Evolutionary conservation across 371 early-diverging fungal genomes (phyloP).

Genomic region (Mortierella sp.): DNA sequence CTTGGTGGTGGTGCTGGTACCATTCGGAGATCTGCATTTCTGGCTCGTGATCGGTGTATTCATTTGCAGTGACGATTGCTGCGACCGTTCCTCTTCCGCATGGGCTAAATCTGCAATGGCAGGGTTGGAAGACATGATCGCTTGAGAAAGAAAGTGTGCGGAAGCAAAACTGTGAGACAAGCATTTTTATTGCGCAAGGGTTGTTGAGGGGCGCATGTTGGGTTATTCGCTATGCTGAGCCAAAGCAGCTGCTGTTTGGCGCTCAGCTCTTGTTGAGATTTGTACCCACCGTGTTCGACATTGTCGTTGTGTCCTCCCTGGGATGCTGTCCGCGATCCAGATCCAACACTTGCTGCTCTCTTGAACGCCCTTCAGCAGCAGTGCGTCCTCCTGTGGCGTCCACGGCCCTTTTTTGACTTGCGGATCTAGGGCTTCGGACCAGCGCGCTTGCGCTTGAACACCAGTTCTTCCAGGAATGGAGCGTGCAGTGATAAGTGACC

Average conservation of each 20-base stretch:
- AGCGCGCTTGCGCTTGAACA: conserved; percentile 80
- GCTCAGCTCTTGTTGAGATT: conserved; percentile 11
- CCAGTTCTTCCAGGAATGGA: conserved; percentile 70
- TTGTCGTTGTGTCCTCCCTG: conserved; percentile 78
- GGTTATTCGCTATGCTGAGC: too few species aligned
- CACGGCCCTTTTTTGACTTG: conserved; percentile 75
- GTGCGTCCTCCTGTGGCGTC: conserved; percentile 69
- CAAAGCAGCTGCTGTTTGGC: conserved; percentile 8
- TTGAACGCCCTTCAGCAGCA: conserved; percentile 63
- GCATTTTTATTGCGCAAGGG: too few species aligned
- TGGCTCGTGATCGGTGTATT: too few species aligned
- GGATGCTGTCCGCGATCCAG: conserved; percentile 73
- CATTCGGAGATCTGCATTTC: too few species aligned
- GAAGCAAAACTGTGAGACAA: too few species aligned
- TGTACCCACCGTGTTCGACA: conserved; percentile 80
- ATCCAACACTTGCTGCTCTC: conserved; percentile 75
- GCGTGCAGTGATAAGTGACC: conserved; percentile 66
- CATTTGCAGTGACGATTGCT: too few species aligned
- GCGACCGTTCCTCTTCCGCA: too few species aligned
- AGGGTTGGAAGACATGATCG: too few species aligned
- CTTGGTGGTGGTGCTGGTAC: too few species aligned
- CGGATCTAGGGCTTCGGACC: conserved; percentile 81
- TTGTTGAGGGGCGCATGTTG: too few species aligned
- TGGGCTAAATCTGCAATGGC: too few species aligned
- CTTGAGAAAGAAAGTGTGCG: too few species aligned